These are phyloP conservation scores for Galeopsis tetrahit DNA, from an alignment of 257 asterid species.

Conservation along the genomic window DNA sequence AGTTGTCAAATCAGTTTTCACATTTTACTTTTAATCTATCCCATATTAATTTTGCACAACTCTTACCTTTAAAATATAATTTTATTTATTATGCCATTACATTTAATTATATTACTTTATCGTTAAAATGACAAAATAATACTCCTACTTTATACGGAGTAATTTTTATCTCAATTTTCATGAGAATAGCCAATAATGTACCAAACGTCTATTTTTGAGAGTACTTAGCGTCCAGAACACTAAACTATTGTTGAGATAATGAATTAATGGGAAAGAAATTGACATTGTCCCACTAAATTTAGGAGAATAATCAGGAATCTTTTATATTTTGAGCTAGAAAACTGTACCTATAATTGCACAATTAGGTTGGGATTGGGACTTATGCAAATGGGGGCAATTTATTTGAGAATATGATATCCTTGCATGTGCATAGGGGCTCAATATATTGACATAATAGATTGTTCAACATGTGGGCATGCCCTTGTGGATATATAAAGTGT, in stretches of 20 bases:
- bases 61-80: too few relatives aligned
- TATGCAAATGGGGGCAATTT: constrained; percentile 22
- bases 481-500: constrained; percentile 1
- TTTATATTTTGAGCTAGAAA: not conserved
- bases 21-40: too few relatives aligned
- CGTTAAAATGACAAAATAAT: too few relatives aligned
- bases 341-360: constrained; percentile 23
- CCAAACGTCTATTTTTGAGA: too few relatives aligned
- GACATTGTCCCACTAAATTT: constrained; percentile 32
- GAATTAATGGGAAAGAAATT: constrained; percentile 34
- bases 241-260: not conserved
- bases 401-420: constrained; percentile 31
- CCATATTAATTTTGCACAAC: too few relatives aligned
- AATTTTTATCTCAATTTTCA: too few relatives aligned
- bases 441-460: constrained; percentile 30
- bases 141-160: too few relatives aligned
- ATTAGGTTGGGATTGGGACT: constrained; percentile 8
- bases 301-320: constrained; percentile 17
- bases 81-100: too few relatives aligned
- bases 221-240: not conserved
- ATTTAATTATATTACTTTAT: too few relatives aligned
- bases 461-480: constrained; percentile 29
- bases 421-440: constrained; percentile 50
- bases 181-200: too few relatives aligned
- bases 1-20: too few relatives aligned